Base-by-base conservation (phyloP, 2,329 filamentous ascomycete species). In the Xylaria hypoxylon region DNA sequence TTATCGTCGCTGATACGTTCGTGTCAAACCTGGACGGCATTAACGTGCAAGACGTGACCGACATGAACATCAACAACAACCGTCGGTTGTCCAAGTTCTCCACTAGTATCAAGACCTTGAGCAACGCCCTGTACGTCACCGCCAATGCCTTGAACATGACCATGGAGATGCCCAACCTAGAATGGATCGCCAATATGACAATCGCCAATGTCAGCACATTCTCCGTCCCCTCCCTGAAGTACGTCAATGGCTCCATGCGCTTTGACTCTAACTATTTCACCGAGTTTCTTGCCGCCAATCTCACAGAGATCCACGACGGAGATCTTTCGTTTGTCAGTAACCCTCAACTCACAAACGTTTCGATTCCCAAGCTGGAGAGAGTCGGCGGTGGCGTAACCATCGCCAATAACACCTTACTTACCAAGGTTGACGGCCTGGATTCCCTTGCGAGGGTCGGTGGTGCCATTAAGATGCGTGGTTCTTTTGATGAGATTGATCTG, bases 11-110 rank as follows among this genome's bases (percentile, higher is more conserved):
- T 81, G 96, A 99, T 84, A 99, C 96, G 57, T 89, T 90, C 80
- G 87, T 99, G 73, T 86, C 84, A 78, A 89, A 86, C 71, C 87
- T 99, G 67, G 85, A 90, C 72, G 94, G 93, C 77, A 92, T 99
- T 79, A 91, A 93, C 78, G 85, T 98, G 70, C 81, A 88, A 70
- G 85, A 86, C n/a, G 90, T 93, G 61, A 86, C 87, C 64, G 85
- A 83, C 72, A 87, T 99, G 78, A 85, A 92, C 79, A 91, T 99
- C 81, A 91, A 92, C 87, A 97, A 97, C 90, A 98, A 98, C 89
- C 83, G 83, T 68, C 90, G 91, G 77, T 86, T 99, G 74, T 88
- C 87, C 77, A 85, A 84, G 68, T 92, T 96, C 83, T 87, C 88
- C 77, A 92, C 94, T 80, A 87, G 91, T 78, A 86, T 98, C 65